Base-by-base conservation (phyloP, 495 filamentous ascomycete species). In the Penicillium arizonense region DNA sequence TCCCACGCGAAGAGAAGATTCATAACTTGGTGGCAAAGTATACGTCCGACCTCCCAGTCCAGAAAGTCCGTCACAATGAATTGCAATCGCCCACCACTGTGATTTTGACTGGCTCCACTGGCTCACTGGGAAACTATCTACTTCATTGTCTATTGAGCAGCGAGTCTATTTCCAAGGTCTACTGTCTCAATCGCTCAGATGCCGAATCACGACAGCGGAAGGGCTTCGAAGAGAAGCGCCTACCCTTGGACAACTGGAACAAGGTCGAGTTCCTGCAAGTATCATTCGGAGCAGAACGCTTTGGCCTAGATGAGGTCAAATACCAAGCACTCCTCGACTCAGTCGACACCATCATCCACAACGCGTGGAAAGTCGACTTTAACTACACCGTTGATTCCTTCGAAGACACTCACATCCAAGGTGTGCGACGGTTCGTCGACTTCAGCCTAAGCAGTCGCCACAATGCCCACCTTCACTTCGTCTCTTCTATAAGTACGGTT, bases 301-400 rank as follows among this genome's bases (percentile, higher is more conserved):
- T 87, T 37, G 82, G 77, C 2, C 68, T 86, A 2, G 50, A 50
- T 12, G 41, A 57, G 10, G 57, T 61, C 4, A 63, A 61, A 2
- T 83, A 79, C 59, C 48, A 68, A 3, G 44, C 68, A n/a, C 50
- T 84, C 5, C 56, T 77, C 21, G 12, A 51, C 10, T 62, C 69
- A 4, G 74, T 75, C 63, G 39, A 82, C 76, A 47, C 74, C 9
- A 64, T 86, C 42, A 82, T 85, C 52, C 83, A 87, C 69, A 84
- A 83, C 58, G 79, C 81, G 30, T 87, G 84, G 84, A 77, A 75
- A 3, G 83, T 87, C 20, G 77, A 87, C 63, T 87, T 86, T 70
- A 84, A 86, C 59, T 71, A 74, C 23, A 63, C 79, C 0, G 63
- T 84, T 36, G 71, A 73, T 35, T 78, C 77, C 0, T 87, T 86